Conservation (phyloP, 2,329 filamentous ascomycete species). For the Bipolaris oryzae region DNA sequence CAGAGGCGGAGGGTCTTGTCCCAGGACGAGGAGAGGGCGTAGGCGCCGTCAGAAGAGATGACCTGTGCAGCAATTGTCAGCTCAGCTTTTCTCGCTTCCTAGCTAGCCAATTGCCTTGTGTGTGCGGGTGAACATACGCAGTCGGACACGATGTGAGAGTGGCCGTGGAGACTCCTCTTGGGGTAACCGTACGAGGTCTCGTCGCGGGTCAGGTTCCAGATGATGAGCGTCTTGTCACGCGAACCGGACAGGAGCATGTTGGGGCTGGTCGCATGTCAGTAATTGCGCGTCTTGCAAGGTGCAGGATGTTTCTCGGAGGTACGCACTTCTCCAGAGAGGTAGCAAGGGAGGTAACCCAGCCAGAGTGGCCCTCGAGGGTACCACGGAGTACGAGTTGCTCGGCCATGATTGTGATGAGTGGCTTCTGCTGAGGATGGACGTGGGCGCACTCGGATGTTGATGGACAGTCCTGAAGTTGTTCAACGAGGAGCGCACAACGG, state of each 20-base stretch:
- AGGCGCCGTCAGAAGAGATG: slow-evolving; percentile 99
- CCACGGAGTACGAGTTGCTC: slow-evolving; percentile 96
- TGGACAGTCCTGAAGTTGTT: slow-evolving; percentile 34
- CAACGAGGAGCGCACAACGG: slow-evolving; percentile 17
- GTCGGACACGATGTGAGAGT: slow-evolving; percentile 99
- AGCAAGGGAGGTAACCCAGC: slow-evolving; percentile 98
- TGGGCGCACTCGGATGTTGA: slow-evolving; percentile 39
- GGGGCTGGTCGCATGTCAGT: slow-evolving; percentile 66
- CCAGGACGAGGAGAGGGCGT: slow-evolving; percentile 98
- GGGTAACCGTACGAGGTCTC: slow-evolving; percentile 98
- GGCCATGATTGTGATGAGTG: slow-evolving; percentile 67
- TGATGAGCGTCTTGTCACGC: slow-evolving; percentile 99
- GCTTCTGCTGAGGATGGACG: slow-evolving; percentile 43
- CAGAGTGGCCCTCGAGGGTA: slow-evolving; percentile 98
- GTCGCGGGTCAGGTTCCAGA: slow-evolving; percentile 99
- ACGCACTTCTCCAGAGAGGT: slow-evolving; percentile 95
- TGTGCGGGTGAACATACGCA: slow-evolving; percentile 73
- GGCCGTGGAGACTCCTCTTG: slow-evolving; percentile 97
- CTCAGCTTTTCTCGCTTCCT: slow-evolving; percentile 32
- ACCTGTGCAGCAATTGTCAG: slow-evolving; percentile 65
- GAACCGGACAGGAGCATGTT: slow-evolving; percentile 99
- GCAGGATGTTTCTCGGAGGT: background rate
- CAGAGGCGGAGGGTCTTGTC: slow-evolving; percentile 99
- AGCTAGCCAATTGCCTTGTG: slow-evolving; percentile 34
- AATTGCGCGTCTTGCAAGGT: slow-evolving; percentile 26